Percentiles rank a stretch among this genome's conserved stretches.
These are phyloP conservation scores for Sphagnum fallax DNA, from an alignment of 228 moss, liverwort and hornwort species.

Conservation along the genomic window DNA sequence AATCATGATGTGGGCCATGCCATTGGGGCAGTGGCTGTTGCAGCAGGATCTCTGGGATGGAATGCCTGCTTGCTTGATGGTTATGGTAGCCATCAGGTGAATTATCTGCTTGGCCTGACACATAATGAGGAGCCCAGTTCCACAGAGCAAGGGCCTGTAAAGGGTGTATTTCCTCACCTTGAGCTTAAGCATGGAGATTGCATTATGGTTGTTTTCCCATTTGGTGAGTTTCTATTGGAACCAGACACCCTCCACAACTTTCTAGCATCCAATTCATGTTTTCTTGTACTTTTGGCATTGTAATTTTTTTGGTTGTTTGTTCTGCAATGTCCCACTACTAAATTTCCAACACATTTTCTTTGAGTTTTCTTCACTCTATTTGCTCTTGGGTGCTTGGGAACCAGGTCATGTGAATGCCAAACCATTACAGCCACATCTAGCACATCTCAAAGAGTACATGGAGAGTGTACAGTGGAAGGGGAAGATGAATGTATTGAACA, in stretches of 20 bases:
- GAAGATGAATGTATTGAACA: slow-evolving; percentile 53
- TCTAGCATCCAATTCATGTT: too few relatives aligned
- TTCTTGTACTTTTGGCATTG: too few relatives aligned
- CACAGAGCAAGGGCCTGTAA: slow-evolving; percentile 26
- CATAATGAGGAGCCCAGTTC: slow-evolving; percentile 1
- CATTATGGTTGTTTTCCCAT: slow-evolving; percentile 54
- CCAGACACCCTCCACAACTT: too few relatives aligned
- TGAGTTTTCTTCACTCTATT: too few relatives aligned
- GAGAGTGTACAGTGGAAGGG: slow-evolving; percentile 43
- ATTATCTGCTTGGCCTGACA: slow-evolving; percentile 53
- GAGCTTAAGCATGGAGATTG: slow-evolving; percentile 74
- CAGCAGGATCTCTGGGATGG: slow-evolving; percentile 72
- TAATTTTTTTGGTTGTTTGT: background rate
- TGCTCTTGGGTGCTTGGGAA: too few relatives aligned
- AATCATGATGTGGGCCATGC: slow-evolving; percentile 93
- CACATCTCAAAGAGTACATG: slow-evolving; percentile 17
- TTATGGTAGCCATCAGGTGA: slow-evolving; percentile 41
- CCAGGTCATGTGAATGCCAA: too few relatives aligned
- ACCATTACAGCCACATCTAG: too few relatives aligned
- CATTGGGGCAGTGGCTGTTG: slow-evolving; percentile 59
- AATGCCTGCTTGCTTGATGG: slow-evolving; percentile 62
- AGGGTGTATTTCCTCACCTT: slow-evolving; percentile 54
- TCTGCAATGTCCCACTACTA: background rate
- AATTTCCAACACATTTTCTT: background rate
- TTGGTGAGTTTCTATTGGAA: slow-evolving; percentile 22